phyloP scores from a whole-genome alignment of 2,329 filamentous ascomycete species.

The Penicillium sp. region DNA sequence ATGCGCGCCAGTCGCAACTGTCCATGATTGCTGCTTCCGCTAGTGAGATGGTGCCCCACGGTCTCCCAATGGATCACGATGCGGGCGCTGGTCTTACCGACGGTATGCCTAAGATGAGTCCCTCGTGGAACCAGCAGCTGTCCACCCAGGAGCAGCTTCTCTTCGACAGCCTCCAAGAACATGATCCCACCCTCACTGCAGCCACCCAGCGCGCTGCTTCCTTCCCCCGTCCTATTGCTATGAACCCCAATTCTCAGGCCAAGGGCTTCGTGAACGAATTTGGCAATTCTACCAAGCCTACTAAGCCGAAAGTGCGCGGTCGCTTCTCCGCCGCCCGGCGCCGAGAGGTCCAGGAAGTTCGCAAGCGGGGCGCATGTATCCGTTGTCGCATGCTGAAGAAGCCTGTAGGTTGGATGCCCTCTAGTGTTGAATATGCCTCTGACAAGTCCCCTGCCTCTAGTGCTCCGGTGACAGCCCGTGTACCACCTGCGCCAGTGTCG shows the following conservation, averaged over 20 bases:
- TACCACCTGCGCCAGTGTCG: slow-evolving; percentile 51
- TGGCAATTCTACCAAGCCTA: slow-evolving; percentile 33
- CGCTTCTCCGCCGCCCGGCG: slow-evolving; percentile 50
- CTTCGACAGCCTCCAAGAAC: slow-evolving; percentile 35
- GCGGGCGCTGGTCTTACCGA: too few relatives aligned
- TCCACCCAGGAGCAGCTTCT: slow-evolving; percentile 34
- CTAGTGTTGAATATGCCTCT: background rate
- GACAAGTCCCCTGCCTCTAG: slow-evolving; percentile 20
- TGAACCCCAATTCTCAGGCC: slow-evolving; percentile 34
- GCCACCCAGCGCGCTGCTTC: slow-evolving; percentile 34
- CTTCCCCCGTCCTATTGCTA: slow-evolving; percentile 37
- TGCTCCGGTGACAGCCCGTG: slow-evolving; percentile 55
- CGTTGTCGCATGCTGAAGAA: slow-evolving; percentile 59
- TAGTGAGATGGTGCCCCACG: slow-evolving; percentile 39
- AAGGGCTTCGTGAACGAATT: slow-evolving; percentile 37
- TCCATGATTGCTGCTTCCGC: slow-evolving; percentile 42
- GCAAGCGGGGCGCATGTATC: slow-evolving; percentile 54
- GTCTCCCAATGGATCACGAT: slow-evolving; percentile 29
- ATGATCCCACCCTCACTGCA: slow-evolving; percentile 33
- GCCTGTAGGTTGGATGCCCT: slow-evolving; percentile 42
- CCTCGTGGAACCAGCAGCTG: slow-evolving; percentile 32
- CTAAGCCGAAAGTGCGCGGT: slow-evolving; percentile 44
- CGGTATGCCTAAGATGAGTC: too few relatives aligned
- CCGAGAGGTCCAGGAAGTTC: slow-evolving; percentile 52
- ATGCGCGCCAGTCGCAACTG: slow-evolving; percentile 36